phyloP scores from a whole-genome alignment of 148 eudicot genomes.

The Dysphania ambrosioides region DNA sequence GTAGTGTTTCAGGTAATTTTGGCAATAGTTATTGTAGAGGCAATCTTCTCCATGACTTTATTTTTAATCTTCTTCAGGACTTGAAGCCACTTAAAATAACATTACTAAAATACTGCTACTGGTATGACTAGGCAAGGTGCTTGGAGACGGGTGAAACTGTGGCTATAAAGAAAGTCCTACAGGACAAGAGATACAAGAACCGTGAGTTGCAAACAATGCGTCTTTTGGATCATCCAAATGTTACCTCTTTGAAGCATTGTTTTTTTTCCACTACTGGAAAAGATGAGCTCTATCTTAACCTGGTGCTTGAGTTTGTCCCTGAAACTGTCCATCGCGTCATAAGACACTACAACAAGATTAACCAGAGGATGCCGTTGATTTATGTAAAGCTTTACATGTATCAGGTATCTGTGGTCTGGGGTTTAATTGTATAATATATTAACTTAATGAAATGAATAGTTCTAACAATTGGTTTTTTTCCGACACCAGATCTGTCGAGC shows the following conservation, averaged over 20 bases:
- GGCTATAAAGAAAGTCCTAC: slow-evolving; percentile 73
- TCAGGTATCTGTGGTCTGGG: slow-evolving; percentile 43
- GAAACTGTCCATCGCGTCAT: slow-evolving; percentile 76
- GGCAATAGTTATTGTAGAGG: neutral
- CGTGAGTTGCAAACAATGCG: slow-evolving; percentile 81
- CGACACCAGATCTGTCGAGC: slow-evolving; percentile 58
- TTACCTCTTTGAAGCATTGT: slow-evolving; percentile 65
- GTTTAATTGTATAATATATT: neutral
- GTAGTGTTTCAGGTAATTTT: slow-evolving; percentile 71
- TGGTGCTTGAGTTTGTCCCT: slow-evolving; percentile 76
- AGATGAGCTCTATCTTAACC: slow-evolving; percentile 67
- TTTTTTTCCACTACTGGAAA: slow-evolving; percentile 79
- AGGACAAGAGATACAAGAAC: slow-evolving; percentile 87
- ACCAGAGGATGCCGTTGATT: slow-evolving; percentile 71
- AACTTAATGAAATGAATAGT: neutral
- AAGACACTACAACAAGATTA: slow-evolving; percentile 65
- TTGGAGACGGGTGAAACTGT: slow-evolving; percentile 74
- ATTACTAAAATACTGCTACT: neutral
- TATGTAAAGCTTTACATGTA: slow-evolving; percentile 71
- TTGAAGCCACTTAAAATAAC: neutral
- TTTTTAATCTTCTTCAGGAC: neutral
- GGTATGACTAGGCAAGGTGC: slow-evolving; percentile 54
- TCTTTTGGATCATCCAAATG: slow-evolving; percentile 75
- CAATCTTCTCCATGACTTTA: neutral
- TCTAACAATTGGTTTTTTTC: neutral